Evolutionary conservation across 257 asterid genomes (phyloP).

Genomic region (Paulownia fortunei): DNA sequence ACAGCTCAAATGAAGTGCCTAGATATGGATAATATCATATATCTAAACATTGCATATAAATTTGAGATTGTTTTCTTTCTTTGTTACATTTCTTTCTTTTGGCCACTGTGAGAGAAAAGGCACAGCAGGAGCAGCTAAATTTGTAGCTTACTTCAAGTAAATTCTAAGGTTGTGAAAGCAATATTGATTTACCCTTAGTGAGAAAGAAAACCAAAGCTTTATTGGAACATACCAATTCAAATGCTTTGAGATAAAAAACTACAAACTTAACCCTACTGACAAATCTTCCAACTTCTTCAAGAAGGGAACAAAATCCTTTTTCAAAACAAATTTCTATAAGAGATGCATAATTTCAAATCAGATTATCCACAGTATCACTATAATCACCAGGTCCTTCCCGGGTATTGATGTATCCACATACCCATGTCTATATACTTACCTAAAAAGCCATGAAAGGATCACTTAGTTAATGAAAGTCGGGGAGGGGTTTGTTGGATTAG

Average conservation of each 20-base stretch:
- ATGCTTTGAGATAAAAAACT: neutral
- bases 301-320: neutral
- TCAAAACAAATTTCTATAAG: neutral
- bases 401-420: neutral
- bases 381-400: no score
- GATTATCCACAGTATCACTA: no score
- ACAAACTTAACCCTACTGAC: neutral
- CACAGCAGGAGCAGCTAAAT: neutral
- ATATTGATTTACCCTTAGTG: neutral
- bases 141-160: slow-evolving; percentile 6
- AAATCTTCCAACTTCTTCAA: neutral
- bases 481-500: neutral
- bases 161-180: neutral
- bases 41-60: neutral
- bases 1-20: slow-evolving; percentile 7
- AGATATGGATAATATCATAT: neutral
- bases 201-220: neutral
- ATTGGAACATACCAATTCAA: slow-evolving; percentile 15
- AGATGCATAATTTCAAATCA: neutral
- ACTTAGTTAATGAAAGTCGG: slow-evolving; percentile 3
- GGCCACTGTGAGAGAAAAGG: neutral
- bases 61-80: neutral
- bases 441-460: neutral
- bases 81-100: neutral
- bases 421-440: neutral